Percentiles rank a stretch among this genome's conserved stretches.
phyloP scores from a whole-genome alignment of 345 rosid genomes.

The Mangifera indica region DNA sequence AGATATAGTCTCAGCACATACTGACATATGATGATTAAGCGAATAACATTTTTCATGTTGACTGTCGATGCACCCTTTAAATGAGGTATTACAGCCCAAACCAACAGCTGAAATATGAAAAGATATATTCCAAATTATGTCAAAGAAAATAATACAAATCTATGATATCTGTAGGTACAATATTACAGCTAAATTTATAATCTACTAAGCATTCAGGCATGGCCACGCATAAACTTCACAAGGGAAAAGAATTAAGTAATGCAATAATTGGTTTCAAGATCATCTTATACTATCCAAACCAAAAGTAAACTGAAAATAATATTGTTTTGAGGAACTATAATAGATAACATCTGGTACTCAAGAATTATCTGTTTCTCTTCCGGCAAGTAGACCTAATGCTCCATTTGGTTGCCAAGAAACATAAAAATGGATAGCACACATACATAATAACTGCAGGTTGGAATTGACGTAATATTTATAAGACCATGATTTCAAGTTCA shows the following conservation, averaged over 20 bases:
- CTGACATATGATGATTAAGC: slow-evolving; percentile 43
- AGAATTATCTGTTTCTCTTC: background rate
- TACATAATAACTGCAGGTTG: background rate
- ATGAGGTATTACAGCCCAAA: slow-evolving; percentile 49
- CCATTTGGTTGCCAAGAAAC: background rate
- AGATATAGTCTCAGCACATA: slow-evolving; percentile 49
- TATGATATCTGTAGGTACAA: background rate
- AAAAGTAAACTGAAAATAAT: background rate
- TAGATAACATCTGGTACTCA: background rate
- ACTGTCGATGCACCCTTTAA: slow-evolving; percentile 26
- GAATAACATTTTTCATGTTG: slow-evolving; percentile 30
- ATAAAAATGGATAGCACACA: background rate
- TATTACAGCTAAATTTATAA: background rate
- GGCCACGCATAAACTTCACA: background rate
- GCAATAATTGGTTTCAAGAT: background rate
- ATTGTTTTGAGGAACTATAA: background rate
- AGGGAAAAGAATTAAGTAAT: background rate
- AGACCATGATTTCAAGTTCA: background rate
- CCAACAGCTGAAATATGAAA: slow-evolving; percentile 38
- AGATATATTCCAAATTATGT: background rate
- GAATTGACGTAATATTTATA: background rate
- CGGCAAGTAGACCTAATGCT: background rate
- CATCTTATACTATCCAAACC: background rate
- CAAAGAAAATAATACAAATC: background rate
- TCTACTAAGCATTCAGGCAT: background rate